phyloP scores from a whole-genome alignment of 345 rosid species.

The Rhodamnia argentea region DNA sequence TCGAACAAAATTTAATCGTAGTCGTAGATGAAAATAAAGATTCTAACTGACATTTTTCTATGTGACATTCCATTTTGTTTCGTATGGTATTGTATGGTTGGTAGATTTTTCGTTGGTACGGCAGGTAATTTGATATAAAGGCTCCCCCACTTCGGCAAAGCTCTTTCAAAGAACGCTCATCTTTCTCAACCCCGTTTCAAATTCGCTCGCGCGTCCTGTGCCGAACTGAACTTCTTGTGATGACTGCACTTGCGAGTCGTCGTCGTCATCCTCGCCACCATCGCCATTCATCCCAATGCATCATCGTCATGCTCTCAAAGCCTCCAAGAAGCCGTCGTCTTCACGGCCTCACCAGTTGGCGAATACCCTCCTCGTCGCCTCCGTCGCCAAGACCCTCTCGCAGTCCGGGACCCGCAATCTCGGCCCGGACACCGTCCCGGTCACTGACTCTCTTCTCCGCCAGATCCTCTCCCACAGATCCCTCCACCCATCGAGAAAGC shows the following conservation, averaged over 20 bases:
- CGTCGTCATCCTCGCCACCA: neutral
- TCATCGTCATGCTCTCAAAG: neutral
- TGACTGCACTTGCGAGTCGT: neutral
- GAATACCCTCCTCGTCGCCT: constrained; percentile 43
- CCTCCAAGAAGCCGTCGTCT: neutral
- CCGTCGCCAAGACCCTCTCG: constrained; percentile 46
- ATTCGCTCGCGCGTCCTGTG: neutral
- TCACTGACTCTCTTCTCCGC: constrained; percentile 55
- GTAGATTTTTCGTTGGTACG: neutral
- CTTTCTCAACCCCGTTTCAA: neutral
- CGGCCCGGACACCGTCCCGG: constrained; percentile 41
- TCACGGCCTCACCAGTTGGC: neutral
- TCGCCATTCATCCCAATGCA: neutral
- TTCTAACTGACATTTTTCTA: neutral
- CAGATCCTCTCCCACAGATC: constrained; percentile 49
- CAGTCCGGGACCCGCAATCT: constrained; percentile 56
- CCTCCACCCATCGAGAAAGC: constrained; percentile 45
- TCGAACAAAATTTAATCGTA: neutral
- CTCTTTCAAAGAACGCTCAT: neutral
- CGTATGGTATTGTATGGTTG: neutral
- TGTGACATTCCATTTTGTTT: neutral
- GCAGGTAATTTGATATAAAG: neutral
- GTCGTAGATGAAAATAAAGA: neutral
- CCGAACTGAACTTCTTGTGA: neutral
- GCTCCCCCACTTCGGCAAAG: neutral